phyloP scores from a whole-genome alignment of 2,329 filamentous ascomycete genomes.

The Rutstroemia sp. region DNA sequence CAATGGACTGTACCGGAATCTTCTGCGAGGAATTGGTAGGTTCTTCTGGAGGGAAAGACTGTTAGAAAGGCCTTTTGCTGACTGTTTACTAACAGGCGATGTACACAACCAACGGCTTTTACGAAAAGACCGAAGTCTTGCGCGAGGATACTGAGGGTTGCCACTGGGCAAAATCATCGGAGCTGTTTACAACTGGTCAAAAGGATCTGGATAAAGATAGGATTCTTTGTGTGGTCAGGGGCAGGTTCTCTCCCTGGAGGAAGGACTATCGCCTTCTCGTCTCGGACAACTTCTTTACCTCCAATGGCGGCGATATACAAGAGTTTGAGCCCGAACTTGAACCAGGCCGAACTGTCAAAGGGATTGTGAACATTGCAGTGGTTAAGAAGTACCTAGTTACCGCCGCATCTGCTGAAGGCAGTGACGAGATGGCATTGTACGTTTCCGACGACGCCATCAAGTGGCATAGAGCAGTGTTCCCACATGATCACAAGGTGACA shows the following conservation, averaged over 20 bases:
- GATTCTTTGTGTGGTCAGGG: constrained; percentile 72
- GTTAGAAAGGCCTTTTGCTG: constrained; percentile 6
- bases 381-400: constrained; percentile 85
- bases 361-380: constrained; percentile 72
- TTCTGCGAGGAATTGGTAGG: constrained; percentile 53
- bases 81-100: constrained; percentile 31
- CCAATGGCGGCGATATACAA: constrained; percentile 42
- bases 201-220: constrained; percentile 59
- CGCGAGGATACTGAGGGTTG: constrained; percentile 67
- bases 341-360: constrained; percentile 64
- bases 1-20: constrained; percentile 57
- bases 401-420: constrained; percentile 70
- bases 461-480: constrained; percentile 92
- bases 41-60: background rate
- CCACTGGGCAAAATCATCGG: constrained; percentile 76
- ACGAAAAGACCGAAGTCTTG: constrained; percentile 55
- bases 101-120: constrained; percentile 85
- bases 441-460: constrained; percentile 74
- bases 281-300: constrained; percentile 75
- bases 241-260: constrained; percentile 61
- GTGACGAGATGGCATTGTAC: constrained; percentile 86
- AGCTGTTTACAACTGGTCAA: constrained; percentile 63
- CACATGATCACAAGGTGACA: constrained; percentile 67
- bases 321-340: constrained; percentile 74
- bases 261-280: constrained; percentile 72